Conservation (phyloP, 768 basidiomycete genomes). For the Tubosaeta brunneosetosa region DNA sequence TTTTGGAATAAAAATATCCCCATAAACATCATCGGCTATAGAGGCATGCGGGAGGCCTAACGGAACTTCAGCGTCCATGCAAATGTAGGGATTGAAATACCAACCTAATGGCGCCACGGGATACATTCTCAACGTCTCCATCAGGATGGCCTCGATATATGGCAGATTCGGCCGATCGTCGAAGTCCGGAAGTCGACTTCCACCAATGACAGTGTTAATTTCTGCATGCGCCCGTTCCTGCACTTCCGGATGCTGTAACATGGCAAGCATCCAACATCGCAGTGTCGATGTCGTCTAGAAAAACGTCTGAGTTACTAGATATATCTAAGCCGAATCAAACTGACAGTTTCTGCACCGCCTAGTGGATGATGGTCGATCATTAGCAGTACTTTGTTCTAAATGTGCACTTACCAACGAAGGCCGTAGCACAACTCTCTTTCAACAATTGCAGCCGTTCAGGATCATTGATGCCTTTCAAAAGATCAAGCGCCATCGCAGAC, state of each 20-base stretch:
- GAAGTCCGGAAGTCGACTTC: slow-evolving; percentile 22
- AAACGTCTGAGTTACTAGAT: neutral
- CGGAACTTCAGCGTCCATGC: neutral
- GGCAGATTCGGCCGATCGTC: slow-evolving; percentile 22
- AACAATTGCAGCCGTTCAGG: neutral
- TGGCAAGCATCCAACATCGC: slow-evolving; percentile 28
- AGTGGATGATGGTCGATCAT: neutral
- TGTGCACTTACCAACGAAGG: neutral
- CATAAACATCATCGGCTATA: neutral
- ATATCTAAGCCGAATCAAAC: neutral
- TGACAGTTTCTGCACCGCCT: slow-evolving; percentile 23
- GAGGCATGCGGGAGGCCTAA: slow-evolving; percentile 9
- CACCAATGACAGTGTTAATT: slow-evolving; percentile 27
- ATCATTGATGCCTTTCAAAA: slow-evolving; percentile 1
- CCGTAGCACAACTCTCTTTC: neutral
- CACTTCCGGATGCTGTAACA: slow-evolving; percentile 28
- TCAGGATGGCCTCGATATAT: slow-evolving; percentile 26
- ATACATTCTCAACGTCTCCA: slow-evolving; percentile 29
- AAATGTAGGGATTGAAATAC: neutral
- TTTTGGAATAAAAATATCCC: neutral
- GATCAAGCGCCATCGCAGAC: slow-evolving; percentile 13
- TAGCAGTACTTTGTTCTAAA: neutral
- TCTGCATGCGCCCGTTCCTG: slow-evolving; percentile 30
- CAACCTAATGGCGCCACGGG: slow-evolving; percentile 24
- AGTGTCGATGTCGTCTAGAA: neutral